phyloP scores from a whole-genome alignment of 768 basidiomycete species.

The Auricularia heimuer region DNA sequence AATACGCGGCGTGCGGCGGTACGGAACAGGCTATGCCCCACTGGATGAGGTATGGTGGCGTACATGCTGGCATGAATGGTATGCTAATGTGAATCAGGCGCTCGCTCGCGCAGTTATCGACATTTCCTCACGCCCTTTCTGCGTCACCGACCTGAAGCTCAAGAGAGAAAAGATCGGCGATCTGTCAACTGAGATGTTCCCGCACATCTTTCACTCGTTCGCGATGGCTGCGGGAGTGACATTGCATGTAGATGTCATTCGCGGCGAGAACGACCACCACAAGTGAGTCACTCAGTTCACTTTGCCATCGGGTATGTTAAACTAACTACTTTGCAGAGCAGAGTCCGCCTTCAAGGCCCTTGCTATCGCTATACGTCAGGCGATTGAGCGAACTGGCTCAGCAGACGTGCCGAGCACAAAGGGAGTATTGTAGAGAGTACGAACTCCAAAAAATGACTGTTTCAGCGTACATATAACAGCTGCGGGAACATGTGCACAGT shows the following conservation, averaged over 20 bases:
- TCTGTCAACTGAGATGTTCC: slow-evolving; percentile 94
- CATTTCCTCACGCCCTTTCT: slow-evolving; percentile 95
- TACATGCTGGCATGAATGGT: not conserved
- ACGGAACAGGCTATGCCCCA: slow-evolving; percentile 94
- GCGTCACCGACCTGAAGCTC: slow-evolving; percentile 81
- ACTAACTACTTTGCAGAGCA: slow-evolving; percentile 40
- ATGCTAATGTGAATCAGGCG: slow-evolving; percentile 41
- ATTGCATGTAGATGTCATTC: slow-evolving; percentile 85
- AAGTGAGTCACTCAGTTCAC: slow-evolving; percentile 41
- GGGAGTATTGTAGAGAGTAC: slow-evolving; percentile 57
- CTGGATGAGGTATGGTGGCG: slow-evolving; percentile 69
- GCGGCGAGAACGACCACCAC: slow-evolving; percentile 97
- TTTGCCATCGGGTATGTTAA: not conserved
- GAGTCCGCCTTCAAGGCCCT: slow-evolving; percentile 98
- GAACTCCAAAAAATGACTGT: not conserved
- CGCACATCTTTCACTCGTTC: slow-evolving; percentile 95
- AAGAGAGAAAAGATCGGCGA: slow-evolving; percentile 90
- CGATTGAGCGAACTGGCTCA: slow-evolving; percentile 83
- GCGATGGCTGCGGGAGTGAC: slow-evolving; percentile 94
- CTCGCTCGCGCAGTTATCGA: slow-evolving; percentile 94
- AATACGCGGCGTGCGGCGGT: slow-evolving; percentile 85
- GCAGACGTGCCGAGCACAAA: slow-evolving; percentile 94
- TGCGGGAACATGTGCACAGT: too few species aligned
- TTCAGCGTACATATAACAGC: not conserved
- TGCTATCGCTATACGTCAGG: slow-evolving; percentile 89